Conservation (phyloP, 2,329 filamentous ascomycete species). For the Myotisia sp. region DNA sequence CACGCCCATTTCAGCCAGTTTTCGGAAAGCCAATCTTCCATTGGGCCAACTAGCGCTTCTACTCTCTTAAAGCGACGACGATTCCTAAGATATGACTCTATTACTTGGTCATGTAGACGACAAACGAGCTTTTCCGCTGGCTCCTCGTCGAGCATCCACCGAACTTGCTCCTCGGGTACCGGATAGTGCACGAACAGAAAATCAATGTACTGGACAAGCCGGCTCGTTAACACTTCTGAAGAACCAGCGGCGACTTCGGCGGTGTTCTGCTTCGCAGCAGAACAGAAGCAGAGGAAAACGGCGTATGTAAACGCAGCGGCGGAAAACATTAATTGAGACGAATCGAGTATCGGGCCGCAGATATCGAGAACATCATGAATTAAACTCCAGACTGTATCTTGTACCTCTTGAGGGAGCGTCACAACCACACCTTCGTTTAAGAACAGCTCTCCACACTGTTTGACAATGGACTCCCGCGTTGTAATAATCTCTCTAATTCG, state of each 20-base stretch:
- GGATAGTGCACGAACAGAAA: not conserved
- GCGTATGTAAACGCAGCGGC: conserved; percentile 19
- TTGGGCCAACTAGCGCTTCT: conserved; percentile 13
- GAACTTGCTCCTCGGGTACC: not conserved
- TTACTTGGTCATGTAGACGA: conserved; percentile 11
- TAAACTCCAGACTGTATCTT: conserved; percentile 15
- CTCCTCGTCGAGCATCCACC: not conserved
- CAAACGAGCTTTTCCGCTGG: not conserved
- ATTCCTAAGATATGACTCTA: conserved; percentile 10
- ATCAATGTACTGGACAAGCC: not conserved
- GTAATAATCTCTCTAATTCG: conserved; percentile 18
- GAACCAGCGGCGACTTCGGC: not conserved
- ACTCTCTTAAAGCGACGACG: conserved; percentile 11
- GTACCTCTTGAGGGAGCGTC: conserved; percentile 19
- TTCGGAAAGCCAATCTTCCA: conserved; percentile 22
- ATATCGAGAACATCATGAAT: conserved; percentile 15
- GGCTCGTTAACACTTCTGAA: not conserved
- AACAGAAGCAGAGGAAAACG: conserved; percentile 23
- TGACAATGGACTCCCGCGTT: conserved; percentile 21
- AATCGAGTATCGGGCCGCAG: conserved; percentile 13
- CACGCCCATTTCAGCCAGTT: conserved; percentile 32
- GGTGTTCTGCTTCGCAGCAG: conserved; percentile 9
- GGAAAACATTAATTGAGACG: conserved; percentile 4
- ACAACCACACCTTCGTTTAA: conserved; percentile 18
- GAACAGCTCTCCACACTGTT: conserved; percentile 26